Percentiles rank a stretch among this genome's conserved stretches.
phyloP scores from a whole-genome alignment of 495 filamentous ascomycete genomes.

The Acidomyces sp. region DNA sequence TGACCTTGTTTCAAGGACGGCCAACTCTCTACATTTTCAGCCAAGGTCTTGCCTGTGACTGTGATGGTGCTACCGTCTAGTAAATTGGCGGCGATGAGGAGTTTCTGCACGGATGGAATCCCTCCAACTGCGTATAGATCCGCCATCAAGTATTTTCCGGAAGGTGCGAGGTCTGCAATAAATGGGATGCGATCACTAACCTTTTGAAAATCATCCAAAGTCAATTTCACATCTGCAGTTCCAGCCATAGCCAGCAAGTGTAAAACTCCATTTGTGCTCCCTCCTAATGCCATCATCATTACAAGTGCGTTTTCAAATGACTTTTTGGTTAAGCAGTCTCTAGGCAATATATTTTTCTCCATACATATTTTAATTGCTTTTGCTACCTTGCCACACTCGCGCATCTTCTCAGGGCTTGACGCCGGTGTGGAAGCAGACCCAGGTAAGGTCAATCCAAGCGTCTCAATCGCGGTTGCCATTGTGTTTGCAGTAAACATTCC shows the following conservation, averaged over 20 bases:
- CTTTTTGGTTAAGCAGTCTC: constrained; percentile 68
- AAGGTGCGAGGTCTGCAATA: constrained; percentile 84
- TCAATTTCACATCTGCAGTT: constrained; percentile 70
- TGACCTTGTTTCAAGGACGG: constrained; percentile 71
- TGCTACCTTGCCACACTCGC: constrained; percentile 79
- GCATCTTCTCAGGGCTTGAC: constrained; percentile 73
- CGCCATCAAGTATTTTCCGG: constrained; percentile 81
- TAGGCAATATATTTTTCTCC: constrained; percentile 74
- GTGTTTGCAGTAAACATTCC: constrained; percentile 97
- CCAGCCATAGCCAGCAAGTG: constrained; percentile 93
- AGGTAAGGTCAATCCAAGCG: constrained; percentile 82
- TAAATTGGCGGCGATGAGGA: constrained; percentile 67
- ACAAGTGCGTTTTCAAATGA: constrained; percentile 90
- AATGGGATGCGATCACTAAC: constrained; percentile 84
- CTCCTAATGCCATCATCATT: constrained; percentile 84
- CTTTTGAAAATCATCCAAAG: constrained; percentile 76
- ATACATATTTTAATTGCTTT: constrained; percentile 76
- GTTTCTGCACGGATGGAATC: constrained; percentile 81
- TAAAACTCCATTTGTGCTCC: constrained; percentile 82
- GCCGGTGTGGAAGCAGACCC: constrained; percentile 87
- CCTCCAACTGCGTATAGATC: constrained; percentile 92
- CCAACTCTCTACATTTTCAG: constrained; percentile 72
- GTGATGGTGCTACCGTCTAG: constrained; percentile 77
- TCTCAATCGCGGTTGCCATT: constrained; percentile 91
- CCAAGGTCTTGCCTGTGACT: constrained; percentile 83